Conservation (phyloP, 768 basidiomycete genomes). For the Phylloporus sp. region DNA sequence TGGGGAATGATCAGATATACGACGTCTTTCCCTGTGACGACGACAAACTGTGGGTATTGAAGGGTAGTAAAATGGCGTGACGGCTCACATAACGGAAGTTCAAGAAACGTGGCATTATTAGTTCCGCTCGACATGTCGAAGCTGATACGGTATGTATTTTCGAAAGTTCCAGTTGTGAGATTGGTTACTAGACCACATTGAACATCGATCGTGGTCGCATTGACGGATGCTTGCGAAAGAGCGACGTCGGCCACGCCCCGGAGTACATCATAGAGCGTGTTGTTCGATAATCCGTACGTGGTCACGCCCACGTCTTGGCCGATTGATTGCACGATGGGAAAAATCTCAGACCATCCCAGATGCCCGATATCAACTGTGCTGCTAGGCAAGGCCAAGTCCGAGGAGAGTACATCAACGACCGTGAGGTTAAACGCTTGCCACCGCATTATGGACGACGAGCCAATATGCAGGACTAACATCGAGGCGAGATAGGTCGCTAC, state of each 20-base stretch:
- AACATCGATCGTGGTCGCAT: constrained; percentile 9
- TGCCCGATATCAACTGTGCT: too few relatives aligned
- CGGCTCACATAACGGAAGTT: neutral
- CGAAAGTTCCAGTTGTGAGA: too few relatives aligned
- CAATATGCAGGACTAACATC: constrained; percentile 17
- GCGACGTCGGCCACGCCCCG: neutral
- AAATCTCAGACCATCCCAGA: neutral
- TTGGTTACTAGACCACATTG: constrained; percentile 11
- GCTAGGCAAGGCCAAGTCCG: constrained; percentile 10
- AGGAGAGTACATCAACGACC: neutral
- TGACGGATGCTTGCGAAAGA: constrained; percentile 4
- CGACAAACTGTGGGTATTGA: too few relatives aligned
- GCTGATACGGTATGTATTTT: neutral
- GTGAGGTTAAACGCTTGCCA: constrained; percentile 12
- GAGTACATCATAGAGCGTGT: constrained; percentile 11
- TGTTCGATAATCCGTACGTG: constrained; percentile 9
- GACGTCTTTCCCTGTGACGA: neutral
- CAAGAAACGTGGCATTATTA: neutral
- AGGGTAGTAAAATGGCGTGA: too few relatives aligned
- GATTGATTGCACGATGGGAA: neutral
- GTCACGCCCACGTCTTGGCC: neutral
- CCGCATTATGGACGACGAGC: constrained; percentile 21
- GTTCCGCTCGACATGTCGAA: neutral
- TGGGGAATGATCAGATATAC: neutral
- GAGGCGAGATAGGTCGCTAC: constrained; percentile 15